Percentiles rank a stretch among this genome's conserved stretches.
Evolutionary conservation across 305 asterid species (phyloP).

Genomic region (Solanum aculeatissimum): DNA sequence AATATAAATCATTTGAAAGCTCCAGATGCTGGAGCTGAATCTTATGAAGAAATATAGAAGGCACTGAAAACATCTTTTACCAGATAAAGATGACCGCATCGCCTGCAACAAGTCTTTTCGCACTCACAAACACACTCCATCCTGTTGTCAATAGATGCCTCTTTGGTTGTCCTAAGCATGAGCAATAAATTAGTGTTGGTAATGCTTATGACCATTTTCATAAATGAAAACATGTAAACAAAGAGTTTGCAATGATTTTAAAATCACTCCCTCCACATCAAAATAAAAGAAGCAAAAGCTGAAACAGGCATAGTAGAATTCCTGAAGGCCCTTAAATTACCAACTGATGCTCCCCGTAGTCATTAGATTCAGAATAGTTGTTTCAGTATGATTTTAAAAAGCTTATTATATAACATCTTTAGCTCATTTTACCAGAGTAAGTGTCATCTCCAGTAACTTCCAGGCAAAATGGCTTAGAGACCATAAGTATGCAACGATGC

Average conservation of each 20-base stretch:
- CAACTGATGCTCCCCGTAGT: not conserved
- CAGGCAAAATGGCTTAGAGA: not conserved
- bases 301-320: not conserved
- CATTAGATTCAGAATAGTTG: not conserved
- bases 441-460: not conserved
- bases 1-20: not conserved
- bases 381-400: not conserved
- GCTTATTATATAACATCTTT: not conserved
- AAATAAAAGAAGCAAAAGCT: not conserved
- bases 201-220: not conserved
- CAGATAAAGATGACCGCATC: constrained; percentile 95
- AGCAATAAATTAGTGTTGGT: not conserved
- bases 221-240: not conserved
- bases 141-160: constrained; percentile 97
- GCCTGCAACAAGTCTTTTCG: constrained; percentile 88
- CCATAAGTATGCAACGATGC: not conserved
- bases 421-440: not conserved
- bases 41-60: not conserved
- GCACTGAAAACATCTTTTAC: constrained; percentile 21
- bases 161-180: constrained; percentile 83
- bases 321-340: not conserved
- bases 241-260: not conserved
- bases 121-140: constrained; percentile 97
- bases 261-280: not conserved
- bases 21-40: not conserved